Percentiles rank a stretch among this genome's conserved stretches.
These are phyloP conservation scores for Mallotus japonicus DNA, from an alignment of 441 rosid species.

Conservation along the genomic window DNA sequence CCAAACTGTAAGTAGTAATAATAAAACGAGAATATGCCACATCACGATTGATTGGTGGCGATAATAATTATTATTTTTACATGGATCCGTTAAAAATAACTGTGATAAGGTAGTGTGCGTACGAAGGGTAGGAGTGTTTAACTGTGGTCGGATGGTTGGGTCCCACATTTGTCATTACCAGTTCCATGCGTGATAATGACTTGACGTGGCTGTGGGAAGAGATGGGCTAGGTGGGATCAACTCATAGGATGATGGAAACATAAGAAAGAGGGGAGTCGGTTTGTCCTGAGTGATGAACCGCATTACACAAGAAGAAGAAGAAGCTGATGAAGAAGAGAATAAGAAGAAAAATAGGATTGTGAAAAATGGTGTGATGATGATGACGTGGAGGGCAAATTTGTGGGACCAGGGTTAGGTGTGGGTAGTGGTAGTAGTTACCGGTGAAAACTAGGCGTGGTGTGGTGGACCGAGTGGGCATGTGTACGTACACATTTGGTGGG, in stretches of 20 bases:
- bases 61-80: not conserved
- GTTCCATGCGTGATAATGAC: constrained; percentile 41
- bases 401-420: constrained; percentile 15
- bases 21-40: not conserved
- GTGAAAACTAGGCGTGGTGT: not conserved
- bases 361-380: not conserved
- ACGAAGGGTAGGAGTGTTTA: constrained; percentile 2
- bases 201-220: constrained; percentile 36
- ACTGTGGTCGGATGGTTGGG: constrained; percentile 18
- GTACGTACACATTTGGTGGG: constrained; percentile 6
- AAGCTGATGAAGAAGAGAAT: no score
- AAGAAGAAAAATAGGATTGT: not conserved
- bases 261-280: constrained; percentile 32
- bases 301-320: no score
- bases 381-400: not conserved
- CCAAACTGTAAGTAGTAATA: not conserved
- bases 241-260: no score
- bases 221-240: no score
- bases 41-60: not conserved
- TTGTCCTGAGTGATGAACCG: constrained; percentile 25
- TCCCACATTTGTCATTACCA: constrained; percentile 19
- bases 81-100: no score
- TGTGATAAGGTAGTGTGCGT: not conserved
- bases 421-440: not conserved
- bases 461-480: constrained; percentile 19